Evolutionary conservation across 2,329 filamentous ascomycete species (phyloP).

Genomic region (Aureobasidium sp.): DNA sequence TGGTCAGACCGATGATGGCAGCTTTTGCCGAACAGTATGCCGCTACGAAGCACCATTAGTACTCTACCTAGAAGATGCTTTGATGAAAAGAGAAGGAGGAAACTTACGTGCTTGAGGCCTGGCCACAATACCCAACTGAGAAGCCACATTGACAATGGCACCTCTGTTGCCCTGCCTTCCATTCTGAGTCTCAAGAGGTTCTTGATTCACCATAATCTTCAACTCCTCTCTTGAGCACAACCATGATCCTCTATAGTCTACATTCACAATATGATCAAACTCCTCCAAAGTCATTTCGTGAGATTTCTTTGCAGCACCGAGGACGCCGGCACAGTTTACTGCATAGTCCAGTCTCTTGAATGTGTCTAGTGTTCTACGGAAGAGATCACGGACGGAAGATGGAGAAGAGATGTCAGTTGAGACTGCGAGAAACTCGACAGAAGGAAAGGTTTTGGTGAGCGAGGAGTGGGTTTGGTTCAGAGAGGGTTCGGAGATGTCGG

Average conservation of each 20-base stretch:
- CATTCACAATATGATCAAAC: constrained; percentile 38
- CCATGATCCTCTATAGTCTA: constrained; percentile 43
- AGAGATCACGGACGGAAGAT: constrained; percentile 28
- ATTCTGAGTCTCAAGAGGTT: constrained; percentile 37
- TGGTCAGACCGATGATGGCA: constrained; percentile 41
- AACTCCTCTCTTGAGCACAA: constrained; percentile 39
- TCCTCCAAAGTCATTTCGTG: constrained; percentile 30
- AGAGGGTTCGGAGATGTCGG: constrained; percentile 32
- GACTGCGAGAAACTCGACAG: constrained; percentile 23
- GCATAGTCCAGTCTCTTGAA: constrained; percentile 42
- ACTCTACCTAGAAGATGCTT: not conserved
- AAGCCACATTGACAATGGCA: constrained; percentile 40
- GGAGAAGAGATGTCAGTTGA: constrained; percentile 33
- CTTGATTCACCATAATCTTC: constrained; percentile 38
- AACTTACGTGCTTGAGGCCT: constrained; percentile 36
- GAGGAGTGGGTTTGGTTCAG: constrained; percentile 30
- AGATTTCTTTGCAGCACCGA: constrained; percentile 33
- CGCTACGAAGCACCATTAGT: constrained; percentile 23
- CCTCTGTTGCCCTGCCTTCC: constrained; percentile 34
- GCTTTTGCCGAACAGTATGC: constrained; percentile 43
- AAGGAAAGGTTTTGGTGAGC: constrained; percentile 23
- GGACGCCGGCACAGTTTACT: constrained; percentile 41
- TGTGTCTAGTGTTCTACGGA: constrained; percentile 28
- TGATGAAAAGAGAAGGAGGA: not conserved
- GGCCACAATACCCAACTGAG: constrained; percentile 37